Conservation (phyloP, 2,329 filamentous ascomycete genomes). For the Fusarium nodosum region DNA sequence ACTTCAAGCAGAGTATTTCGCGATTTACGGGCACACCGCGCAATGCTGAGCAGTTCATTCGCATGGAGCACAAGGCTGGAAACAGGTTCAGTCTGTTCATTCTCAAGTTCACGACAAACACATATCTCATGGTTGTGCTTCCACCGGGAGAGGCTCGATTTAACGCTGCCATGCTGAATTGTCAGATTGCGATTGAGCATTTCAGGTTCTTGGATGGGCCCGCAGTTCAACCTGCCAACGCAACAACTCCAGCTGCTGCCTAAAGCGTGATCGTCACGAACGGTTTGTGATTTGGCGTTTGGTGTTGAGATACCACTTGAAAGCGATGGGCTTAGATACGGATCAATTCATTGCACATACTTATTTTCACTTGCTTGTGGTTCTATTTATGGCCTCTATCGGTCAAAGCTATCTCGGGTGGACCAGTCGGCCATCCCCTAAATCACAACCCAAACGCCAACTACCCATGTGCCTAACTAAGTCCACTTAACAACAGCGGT, state of each 20-base stretch:
- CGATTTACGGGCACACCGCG: slow-evolving; percentile 85
- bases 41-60: slow-evolving; percentile 82
- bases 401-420: slow-evolving; percentile 22
- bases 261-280: slow-evolving; percentile 18
- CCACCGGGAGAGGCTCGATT: slow-evolving; percentile 92
- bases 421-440: slow-evolving; percentile 9
- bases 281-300: slow-evolving; percentile 42
- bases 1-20: slow-evolving; percentile 89
- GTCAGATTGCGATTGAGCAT: slow-evolving; percentile 84
- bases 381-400: slow-evolving; percentile 35
- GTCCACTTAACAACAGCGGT: slow-evolving; percentile 74
- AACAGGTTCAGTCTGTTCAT: slow-evolving; percentile 92
- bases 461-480: slow-evolving; percentile 39
- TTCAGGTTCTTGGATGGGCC: slow-evolving; percentile 77
- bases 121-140: slow-evolving; percentile 92
- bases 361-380: slow-evolving; percentile 8
- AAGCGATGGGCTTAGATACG: slow-evolving; percentile 36
- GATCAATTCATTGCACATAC: slow-evolving; percentile 5
- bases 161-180: slow-evolving; percentile 91
- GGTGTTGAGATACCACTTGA: slow-evolving; percentile 49
- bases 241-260: slow-evolving; percentile 22
- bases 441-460: slow-evolving; percentile 42
- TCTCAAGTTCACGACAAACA: slow-evolving; percentile 96
- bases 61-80: slow-evolving; percentile 84
- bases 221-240: slow-evolving; percentile 40